These are phyloP conservation scores for Leptoxyphium fumago DNA, from an alignment of 2,329 filamentous ascomycete genomes.

Conservation along the genomic window DNA sequence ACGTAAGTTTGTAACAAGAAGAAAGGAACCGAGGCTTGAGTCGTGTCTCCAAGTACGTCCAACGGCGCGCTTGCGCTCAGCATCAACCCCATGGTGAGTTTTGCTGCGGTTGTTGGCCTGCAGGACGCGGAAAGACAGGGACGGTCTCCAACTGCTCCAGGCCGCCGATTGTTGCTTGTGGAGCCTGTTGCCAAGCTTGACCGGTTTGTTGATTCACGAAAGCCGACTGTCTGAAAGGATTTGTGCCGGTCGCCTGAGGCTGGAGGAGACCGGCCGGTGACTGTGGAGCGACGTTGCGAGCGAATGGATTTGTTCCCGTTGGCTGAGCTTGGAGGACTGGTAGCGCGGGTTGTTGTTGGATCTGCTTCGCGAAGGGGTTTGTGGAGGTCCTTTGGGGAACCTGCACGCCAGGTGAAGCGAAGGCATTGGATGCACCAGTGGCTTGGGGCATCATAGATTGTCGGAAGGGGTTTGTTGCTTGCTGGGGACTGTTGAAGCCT, in stretches of 20 bases:
- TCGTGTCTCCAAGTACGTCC: no score
- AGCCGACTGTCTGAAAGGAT: conserved; percentile 82
- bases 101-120: neutral
- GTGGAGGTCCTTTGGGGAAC: conserved; percentile 1
- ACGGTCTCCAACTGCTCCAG: conserved; percentile 66
- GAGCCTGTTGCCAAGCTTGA: conserved; percentile 66
- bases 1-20: no score
- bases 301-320: conserved; percentile 62
- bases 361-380: neutral
- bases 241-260: conserved; percentile 76
- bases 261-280: conserved; percentile 31
- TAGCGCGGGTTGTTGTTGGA: conserved; percentile 21
- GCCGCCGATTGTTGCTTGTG: conserved; percentile 64
- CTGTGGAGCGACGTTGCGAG: conserved; percentile 36
- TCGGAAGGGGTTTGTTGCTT: conserved; percentile 75
- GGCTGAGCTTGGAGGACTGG: conserved; percentile 38
- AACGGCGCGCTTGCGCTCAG: neutral
- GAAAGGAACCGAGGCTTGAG: no score
- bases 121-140: conserved; percentile 73
- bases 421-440: conserved; percentile 24
- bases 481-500: neutral
- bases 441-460: conserved; percentile 59
- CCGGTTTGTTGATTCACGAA: conserved; percentile 85
- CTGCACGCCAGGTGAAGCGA: conserved; percentile 37
- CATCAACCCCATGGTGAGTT: neutral